Evolutionary conservation across 1,139 yeast genomes (phyloP), one percentile per base, ranked within the genome.

Genomic region (Geotrichum australiense): DNA sequence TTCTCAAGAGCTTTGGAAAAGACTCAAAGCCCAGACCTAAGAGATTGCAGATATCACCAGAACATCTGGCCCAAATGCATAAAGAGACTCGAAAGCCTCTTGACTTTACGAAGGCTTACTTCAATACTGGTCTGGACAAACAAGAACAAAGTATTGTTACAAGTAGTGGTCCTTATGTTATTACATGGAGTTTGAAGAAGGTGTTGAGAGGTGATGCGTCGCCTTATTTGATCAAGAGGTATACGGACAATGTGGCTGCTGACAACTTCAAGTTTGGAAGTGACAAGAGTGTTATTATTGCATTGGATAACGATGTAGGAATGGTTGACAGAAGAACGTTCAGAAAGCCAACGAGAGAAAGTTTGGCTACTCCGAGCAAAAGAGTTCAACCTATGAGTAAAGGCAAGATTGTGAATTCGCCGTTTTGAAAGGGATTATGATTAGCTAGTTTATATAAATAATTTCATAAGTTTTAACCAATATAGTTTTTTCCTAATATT

Each of bases 251-350:
- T 45, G 77, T 87, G 52, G 73, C 84, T 48, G 86, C 85, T 37
- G 91, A 85, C 53, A 80, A 81, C 55, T 86, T 85, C 70, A 74
- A 74, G 56, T 84, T 75, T 57, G 86, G 86, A 20, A 73, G 84
- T 14, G 80, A 77, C 52, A 71, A 75, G 54, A 76, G 80, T 43
- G 82, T 86, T 41, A 75, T 85, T 47, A 71, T 84, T 41, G 80
- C 93, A 1, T 64, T 78, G 48, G 76, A 76, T 46, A 75, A 84
- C 57, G 89, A 83, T 56, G 89, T 83, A 20, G 73, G 80, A 1
- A 68, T 80, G 73, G 77, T 73, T n/a, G 74, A 71, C 46, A 75
- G 74, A 53, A 66, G 67, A 37, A 70, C 75, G 8, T 77, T 86
- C 63, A 68, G 70, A 46, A 69, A 68, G 47, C 82, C 87, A 5